These are phyloP conservation scores for Apiospora phragmitis DNA, from an alignment of 2,329 filamentous ascomycete species.

Conservation along the genomic window DNA sequence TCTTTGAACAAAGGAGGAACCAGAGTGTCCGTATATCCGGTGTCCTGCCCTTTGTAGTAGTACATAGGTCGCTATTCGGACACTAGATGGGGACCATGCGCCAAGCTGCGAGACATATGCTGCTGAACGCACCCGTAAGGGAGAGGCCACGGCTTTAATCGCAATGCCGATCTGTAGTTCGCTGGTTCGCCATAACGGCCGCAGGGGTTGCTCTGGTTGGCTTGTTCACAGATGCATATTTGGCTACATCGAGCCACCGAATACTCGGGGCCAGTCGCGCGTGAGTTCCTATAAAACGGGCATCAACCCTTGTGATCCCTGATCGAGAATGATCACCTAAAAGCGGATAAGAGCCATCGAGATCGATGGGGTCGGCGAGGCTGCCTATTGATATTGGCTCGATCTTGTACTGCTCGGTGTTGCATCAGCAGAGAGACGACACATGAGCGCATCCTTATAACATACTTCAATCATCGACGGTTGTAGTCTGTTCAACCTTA, in stretches of 20 bases:
- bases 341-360: constrained; percentile 25
- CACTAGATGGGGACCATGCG: constrained; percentile 19
- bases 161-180: neutral
- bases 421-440: neutral
- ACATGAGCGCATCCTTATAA: neutral
- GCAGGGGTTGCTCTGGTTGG: neutral
- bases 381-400: neutral
- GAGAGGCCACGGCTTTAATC: neutral
- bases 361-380: constrained; percentile 18
- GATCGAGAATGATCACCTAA: constrained; percentile 34
- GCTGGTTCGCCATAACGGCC: neutral
- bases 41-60: constrained; percentile 21
- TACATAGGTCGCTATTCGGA: constrained; percentile 21
- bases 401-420: neutral
- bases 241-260: constrained; percentile 25
- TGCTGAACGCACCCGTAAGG: neutral
- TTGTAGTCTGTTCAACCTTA: constrained; percentile 25
- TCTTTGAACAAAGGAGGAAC: neutral
- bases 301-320: constrained; percentile 26
- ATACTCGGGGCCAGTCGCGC: constrained; percentile 28
- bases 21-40: constrained; percentile 20
- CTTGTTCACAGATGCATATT: constrained; percentile 13
- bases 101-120: constrained; percentile 20
- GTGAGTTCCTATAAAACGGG: constrained; percentile 31
- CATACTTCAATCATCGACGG: constrained; percentile 32